Percentiles rank a stretch among this genome's conserved stretches.
phyloP scores from a whole-genome alignment of 352 stramenopile genomes.

The Globisporangium rhizosaccharum region DNA sequence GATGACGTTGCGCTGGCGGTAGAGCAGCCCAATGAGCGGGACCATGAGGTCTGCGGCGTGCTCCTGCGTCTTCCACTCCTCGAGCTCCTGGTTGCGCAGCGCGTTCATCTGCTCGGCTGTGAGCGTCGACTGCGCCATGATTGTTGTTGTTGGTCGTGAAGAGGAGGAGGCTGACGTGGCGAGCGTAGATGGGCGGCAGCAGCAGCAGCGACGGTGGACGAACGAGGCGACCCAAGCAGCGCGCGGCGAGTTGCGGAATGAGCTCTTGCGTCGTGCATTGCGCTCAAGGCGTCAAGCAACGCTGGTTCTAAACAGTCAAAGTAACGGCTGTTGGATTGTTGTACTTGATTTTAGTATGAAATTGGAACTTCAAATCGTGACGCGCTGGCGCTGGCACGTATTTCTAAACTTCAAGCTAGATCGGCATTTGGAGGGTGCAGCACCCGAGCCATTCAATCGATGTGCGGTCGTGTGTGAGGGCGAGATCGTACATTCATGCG shows the following conservation, averaged over 20 bases:
- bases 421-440: too few species aligned
- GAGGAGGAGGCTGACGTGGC: not conserved
- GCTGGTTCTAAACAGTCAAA: too few species aligned
- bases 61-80: slow-evolving; percentile 76
- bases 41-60: slow-evolving; percentile 82
- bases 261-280: not conserved
- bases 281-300: not conserved
- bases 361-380: too few species aligned
- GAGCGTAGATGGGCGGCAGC: not conserved
- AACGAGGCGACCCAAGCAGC: slow-evolving; percentile 9
- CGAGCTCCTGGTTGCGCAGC: slow-evolving; percentile 53
- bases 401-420: too few species aligned
- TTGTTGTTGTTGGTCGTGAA: not conserved
- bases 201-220: not conserved
- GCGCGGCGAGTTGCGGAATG: slow-evolving; percentile 17
- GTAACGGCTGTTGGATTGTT: too few species aligned
- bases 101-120: slow-evolving; percentile 42
- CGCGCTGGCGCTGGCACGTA: too few species aligned
- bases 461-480: too few species aligned
- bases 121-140: slow-evolving; percentile 34
- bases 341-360: too few species aligned
- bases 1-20: slow-evolving; percentile 80
- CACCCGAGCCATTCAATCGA: too few species aligned
- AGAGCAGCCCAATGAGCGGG: slow-evolving; percentile 76
- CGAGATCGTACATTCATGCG: too few species aligned